These are phyloP conservation scores for Turnera subulata DNA, from an alignment of 345 rosid genomes.

Conservation along the genomic window DNA sequence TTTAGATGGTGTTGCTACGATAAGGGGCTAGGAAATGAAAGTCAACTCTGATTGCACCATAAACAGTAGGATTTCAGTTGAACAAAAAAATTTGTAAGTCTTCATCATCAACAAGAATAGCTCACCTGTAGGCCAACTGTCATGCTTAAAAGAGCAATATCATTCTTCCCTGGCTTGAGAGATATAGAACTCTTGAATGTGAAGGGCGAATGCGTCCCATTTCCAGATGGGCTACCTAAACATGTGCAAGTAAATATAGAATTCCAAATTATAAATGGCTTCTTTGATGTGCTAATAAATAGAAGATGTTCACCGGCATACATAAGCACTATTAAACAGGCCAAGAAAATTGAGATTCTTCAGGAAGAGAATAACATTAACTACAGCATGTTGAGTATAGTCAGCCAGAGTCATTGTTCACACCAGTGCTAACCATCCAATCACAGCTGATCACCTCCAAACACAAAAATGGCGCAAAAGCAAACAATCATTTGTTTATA, in stretches of 20 bases:
- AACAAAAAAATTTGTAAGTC: no score
- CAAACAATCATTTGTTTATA: no score
- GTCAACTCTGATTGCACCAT: no score
- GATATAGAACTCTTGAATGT: slow-evolving; percentile 48
- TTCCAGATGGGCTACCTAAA: slow-evolving; percentile 73
- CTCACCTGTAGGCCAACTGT: slow-evolving; percentile 86
- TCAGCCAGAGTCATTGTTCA: no score
- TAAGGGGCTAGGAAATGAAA: no score
- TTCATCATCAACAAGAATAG: slow-evolving; percentile 10
- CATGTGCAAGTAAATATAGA: background rate
- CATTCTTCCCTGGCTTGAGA: slow-evolving; percentile 76
- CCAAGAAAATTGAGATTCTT: no score
- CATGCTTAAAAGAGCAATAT: slow-evolving; percentile 74
- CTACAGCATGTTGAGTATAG: no score
- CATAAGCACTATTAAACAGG: no score
- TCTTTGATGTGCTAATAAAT: background rate
- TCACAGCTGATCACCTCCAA: background rate
- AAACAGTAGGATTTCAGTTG: no score
- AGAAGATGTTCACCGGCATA: background rate
- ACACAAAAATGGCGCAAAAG: background rate
- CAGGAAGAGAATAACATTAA: no score
- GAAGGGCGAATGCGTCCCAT: slow-evolving; percentile 62
- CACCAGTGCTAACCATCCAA: background rate
- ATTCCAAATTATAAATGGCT: background rate
- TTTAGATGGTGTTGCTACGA: no score